phyloP scores from a whole-genome alignment of 805 yeast genomes.

The Wickerhamomyces ciferrii region DNA sequence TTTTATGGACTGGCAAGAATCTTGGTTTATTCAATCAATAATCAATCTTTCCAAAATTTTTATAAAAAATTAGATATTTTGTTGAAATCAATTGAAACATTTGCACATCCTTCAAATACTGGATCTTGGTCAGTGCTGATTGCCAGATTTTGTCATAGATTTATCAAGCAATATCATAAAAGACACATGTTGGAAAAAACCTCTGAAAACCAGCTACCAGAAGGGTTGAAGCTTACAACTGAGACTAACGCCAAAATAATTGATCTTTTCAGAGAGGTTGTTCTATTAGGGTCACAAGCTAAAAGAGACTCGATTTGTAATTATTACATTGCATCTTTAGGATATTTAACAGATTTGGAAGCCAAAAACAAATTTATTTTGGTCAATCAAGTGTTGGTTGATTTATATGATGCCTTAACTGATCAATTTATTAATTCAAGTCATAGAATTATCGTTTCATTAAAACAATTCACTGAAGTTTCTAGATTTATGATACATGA shows the following conservation, averaged over 20 bases:
- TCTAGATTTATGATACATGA: constrained; percentile 61
- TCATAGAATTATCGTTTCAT: constrained; percentile 72
- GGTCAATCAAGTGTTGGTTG: constrained; percentile 51
- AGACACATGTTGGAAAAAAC: constrained; percentile 44
- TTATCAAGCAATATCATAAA: constrained; percentile 56
- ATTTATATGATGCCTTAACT: constrained; percentile 70
- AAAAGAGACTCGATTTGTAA: constrained; percentile 54
- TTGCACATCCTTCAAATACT: constrained; percentile 87
- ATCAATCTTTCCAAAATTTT: constrained; percentile 38
- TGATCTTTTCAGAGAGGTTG: constrained; percentile 39
- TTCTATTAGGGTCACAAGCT: constrained; percentile 74
- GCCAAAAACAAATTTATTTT: constrained; percentile 39
- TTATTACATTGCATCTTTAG: constrained; percentile 53
- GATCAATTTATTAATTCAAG: constrained; percentile 64
- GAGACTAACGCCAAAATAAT: constrained; percentile 30
- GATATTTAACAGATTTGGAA: constrained; percentile 50
- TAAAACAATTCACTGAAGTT: constrained; percentile 60
- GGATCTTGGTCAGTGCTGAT: constrained; percentile 83
- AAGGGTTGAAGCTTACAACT: constrained; percentile 22
- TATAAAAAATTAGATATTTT: constrained; percentile 48
- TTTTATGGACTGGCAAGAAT: constrained; percentile 40
- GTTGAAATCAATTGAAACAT: constrained; percentile 69
- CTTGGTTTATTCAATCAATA: constrained; percentile 59
- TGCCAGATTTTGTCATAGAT: constrained; percentile 55
- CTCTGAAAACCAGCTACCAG: constrained; percentile 22